Conservation (phyloP, 768 basidiomycete genomes). For the Psilocybe tampanensis region DNA sequence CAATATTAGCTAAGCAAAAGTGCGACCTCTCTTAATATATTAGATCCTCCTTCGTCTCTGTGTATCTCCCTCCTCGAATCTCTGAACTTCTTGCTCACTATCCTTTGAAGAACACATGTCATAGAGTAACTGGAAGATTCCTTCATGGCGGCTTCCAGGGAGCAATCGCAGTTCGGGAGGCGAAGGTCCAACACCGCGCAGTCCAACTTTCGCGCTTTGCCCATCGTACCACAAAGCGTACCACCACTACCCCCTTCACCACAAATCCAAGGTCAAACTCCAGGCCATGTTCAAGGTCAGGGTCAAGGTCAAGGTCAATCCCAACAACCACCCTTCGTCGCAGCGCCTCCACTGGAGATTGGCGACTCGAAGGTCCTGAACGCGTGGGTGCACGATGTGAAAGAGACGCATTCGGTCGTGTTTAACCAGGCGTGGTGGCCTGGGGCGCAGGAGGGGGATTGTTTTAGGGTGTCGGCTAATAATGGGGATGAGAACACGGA, state of each 20-base stretch:
- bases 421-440: slow-evolving; percentile 80
- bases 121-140: not conserved
- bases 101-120: not conserved
- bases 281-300: too few species aligned
- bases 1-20: too few species aligned
- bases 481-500: slow-evolving; percentile 42
- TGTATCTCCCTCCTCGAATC: too few species aligned
- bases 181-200: slow-evolving; percentile 78
- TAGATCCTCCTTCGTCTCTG: too few species aligned
- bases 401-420: slow-evolving; percentile 58
- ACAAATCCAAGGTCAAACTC: too few species aligned
- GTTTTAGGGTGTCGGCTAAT: slow-evolving; percentile 55
- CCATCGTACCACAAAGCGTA: too few species aligned
- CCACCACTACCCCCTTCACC: too few species aligned
- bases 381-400: slow-evolving; percentile 75
- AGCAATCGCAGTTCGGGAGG: slow-evolving; percentile 66
- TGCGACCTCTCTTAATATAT: too few species aligned
- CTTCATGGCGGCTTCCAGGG: slow-evolving; percentile 63
- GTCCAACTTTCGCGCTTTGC: slow-evolving; percentile 56
- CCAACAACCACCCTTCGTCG: too few species aligned
- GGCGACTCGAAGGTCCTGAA: slow-evolving; percentile 69
- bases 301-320: too few species aligned
- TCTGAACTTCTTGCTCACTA: not conserved
- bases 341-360: slow-evolving; percentile 45
- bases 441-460: slow-evolving; percentile 76